Evolutionary conservation across 225 moss, liverwort and hornwort genomes (phyloP), one percentile per base, ranked within the genome.

Genomic region (Rhytidiadelphus loreus): DNA sequence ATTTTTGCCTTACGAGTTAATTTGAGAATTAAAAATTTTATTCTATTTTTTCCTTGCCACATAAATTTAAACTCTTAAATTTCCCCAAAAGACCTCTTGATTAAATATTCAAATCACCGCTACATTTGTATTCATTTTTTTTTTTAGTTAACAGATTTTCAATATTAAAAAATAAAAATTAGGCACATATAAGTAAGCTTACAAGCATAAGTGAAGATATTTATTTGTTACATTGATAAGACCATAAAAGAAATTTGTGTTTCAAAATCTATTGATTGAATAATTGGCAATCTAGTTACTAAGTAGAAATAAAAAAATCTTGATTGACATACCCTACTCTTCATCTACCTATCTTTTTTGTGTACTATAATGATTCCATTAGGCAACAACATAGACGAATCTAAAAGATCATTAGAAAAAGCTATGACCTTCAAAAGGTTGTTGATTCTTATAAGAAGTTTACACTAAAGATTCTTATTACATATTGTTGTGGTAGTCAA

Each of bases 51-150:
- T 43, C 9, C 4, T 71, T 9, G 16, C 5, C 3, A 26, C 3
- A 28, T 5, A 43, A 16, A 16, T 71, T 41, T 13, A 8, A 70
- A 70, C 8, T 70, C 0, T 69, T 13, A 69, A 39, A 69, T 4
- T 3, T 41, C 0, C 1, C 3, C 7, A 0, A 0, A 39, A 70
- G 41, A 41, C 15, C 1, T 4, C 25, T 1, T 70, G 14, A 39
- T 7, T 13, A 35, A 65, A 69, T 13, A 39, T 24, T 14, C 0
- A 37, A 0, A 13, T 24, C n/a, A n/a, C n/a, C n/a, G n/a, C n/a
- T n/a, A n/a, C n/a, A n/a, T n/a, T n/a, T n/a, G n/a, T n/a, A n/a
- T n/a, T n/a, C n/a, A n/a, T n/a, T n/a, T n/a, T n/a, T n/a, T n/a
- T n/a, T n/a, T n/a, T n/a, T n/a, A n/a, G n/a, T n/a, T n/a, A n/a